phyloP scores from a whole-genome alignment of 352 stramenopile species.

The Pythium dissotocum region DNA sequence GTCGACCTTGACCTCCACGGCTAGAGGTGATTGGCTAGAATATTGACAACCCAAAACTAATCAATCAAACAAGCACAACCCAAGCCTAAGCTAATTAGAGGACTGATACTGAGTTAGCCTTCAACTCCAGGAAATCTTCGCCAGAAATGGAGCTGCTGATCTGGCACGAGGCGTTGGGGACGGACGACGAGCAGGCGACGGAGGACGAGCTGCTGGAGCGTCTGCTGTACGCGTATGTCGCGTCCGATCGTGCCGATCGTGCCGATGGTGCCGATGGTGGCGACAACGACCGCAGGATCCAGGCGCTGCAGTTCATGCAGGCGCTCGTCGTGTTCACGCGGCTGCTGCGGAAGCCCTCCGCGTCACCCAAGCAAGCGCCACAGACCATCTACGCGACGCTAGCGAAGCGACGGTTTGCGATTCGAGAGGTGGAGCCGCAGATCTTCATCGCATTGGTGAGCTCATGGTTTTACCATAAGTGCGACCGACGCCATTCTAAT shows the following conservation, averaged over 20 bases:
- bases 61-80: no score
- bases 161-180: constrained; percentile 63
- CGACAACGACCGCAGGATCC: constrained; percentile 20
- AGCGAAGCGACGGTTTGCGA: constrained; percentile 38
- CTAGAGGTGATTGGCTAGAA: constrained; percentile 3
- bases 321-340: constrained; percentile 55
- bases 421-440: constrained; percentile 56
- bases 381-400: constrained; percentile 54
- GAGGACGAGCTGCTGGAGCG: constrained; percentile 51
- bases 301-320: constrained; percentile 52
- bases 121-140: neutral
- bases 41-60: neutral
- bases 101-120: no score
- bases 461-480: neutral
- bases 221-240: constrained; percentile 42
- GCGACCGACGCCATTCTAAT: neutral
- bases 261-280: neutral
- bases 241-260: neutral
- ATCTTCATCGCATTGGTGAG: constrained; percentile 63
- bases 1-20: neutral
- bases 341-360: constrained; percentile 26
- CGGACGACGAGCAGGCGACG: constrained; percentile 63
- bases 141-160: constrained; percentile 50
- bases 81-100: no score
- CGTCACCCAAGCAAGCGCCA: neutral